Percentiles rank a stretch among this genome's conserved stretches.
These are phyloP conservation scores for Colletotrichum agaves DNA, from an alignment of 2,329 filamentous ascomycete genomes.

Conservation along the genomic window DNA sequence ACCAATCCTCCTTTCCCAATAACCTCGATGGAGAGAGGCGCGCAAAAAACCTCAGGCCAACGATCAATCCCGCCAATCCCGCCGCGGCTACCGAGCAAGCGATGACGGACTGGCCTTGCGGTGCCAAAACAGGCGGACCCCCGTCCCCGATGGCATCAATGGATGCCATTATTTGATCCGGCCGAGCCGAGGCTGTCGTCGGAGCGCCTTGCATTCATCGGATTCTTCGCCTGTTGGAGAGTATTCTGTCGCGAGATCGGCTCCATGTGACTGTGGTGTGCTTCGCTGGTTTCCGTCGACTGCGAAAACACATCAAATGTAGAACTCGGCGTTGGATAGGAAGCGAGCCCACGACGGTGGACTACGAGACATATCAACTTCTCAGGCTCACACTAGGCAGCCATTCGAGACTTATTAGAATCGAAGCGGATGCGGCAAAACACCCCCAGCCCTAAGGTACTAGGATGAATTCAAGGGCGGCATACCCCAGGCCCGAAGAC, in stretches of 20 bases:
- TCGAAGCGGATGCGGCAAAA: background rate
- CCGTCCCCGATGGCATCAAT: constrained; percentile 24
- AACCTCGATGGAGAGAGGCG: constrained; percentile 13
- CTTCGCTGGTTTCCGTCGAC: background rate
- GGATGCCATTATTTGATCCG: background rate
- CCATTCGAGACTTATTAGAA: background rate
- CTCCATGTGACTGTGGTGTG: background rate
- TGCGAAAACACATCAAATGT: too few relatives aligned
- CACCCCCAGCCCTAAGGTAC: constrained; percentile 8
- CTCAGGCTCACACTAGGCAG: background rate
- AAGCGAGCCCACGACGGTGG: background rate
- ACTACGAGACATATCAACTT: background rate
- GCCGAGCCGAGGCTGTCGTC: constrained; percentile 17
- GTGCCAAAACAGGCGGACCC: constrained; percentile 15
- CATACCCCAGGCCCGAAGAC: background rate
- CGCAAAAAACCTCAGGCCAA: constrained; percentile 30
- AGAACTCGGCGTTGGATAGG: too few relatives aligned
- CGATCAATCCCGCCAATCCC: constrained; percentile 15
- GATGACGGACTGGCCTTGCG: constrained; percentile 23
- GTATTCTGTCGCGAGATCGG: too few relatives aligned
- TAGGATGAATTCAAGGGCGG: background rate
- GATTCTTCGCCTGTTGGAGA: background rate
- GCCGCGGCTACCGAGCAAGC: constrained; percentile 7
- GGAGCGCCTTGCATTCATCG: background rate
- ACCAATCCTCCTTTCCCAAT: constrained; percentile 32